Evolutionary conservation across 768 basidiomycete genomes (phyloP), one percentile per base, ranked within the genome.

Genomic region (Suillus occidentalis): DNA sequence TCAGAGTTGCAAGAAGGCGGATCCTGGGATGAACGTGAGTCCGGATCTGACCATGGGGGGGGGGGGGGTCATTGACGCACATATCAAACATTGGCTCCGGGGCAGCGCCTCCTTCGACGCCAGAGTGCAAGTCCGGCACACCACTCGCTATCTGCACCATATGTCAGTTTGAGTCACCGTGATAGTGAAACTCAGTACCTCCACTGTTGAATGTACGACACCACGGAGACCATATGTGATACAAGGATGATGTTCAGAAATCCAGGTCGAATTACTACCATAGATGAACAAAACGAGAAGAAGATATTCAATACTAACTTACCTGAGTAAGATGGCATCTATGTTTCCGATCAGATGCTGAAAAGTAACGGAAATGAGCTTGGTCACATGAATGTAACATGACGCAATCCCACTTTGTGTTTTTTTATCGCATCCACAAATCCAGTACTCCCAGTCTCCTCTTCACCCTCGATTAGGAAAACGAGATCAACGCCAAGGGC

Each of bases 171-270:
- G 40, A 18, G 50, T 40, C 5, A 13, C 22, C 0, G 7, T 1
- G n/a, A 14, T 40, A 58, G n/a, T 3, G 45, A 20, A 7, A 28
- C 39, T 49, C 56, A 76, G 53, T 53, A 90, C 92, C 81, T 90
- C 85, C 8, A 97, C 77, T 40, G 86, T 85, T 60, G 92, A 94
- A 72, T 96, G 95, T 1, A 98, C 87, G 4, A 99, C 97, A 0
- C 97, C 97, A 55, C 97, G 85, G 63, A 98, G 80, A 4, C 97
- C 97, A 73, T 97, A 97, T 0, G 96, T 97, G 60, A 99, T 89
- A 71, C 96, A 98, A 0, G 97, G 96, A 7, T 87, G 86, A 67
- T 91, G 87, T 70, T 97, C 94, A 14, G 90, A 90, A 68, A 99
- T 94, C 96, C 97, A 99, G 12, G 94, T 96, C 25, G 96, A 98